Base-by-base conservation (phyloP, 1,139 yeast species). In the Meyerozyma guilliermondii region DNA sequence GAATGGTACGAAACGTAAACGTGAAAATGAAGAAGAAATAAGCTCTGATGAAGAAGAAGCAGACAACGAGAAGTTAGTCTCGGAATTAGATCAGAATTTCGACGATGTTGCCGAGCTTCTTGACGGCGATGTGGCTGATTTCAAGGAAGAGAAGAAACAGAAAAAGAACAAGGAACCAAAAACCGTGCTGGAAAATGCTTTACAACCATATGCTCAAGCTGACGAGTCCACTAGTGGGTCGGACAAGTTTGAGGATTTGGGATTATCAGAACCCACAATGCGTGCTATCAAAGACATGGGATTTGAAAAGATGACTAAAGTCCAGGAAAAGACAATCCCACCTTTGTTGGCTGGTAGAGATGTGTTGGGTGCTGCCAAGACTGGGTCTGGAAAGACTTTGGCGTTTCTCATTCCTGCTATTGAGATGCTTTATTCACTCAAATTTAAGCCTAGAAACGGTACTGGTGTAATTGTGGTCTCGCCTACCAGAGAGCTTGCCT, bases 331-430 rank as follows among this genome's bases (percentile, higher is more conserved):
- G 63, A 88, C 98, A 13, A 91, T 91, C 45, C 98, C 98, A 7
- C 97, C 98, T 13, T 72, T 92, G 50, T 71, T 91, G 53, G 96
- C 98, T 0, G 98, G 98, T 36, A 80, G 91, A 55, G 98, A 91
- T 66, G 97, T 91, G 22, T 76, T 91, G 44, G 98, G 97, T 52
- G 97, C 98, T 41, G 98, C 98, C 43, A 91, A 92, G 68, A 92
- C 98, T 1, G 98, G 98, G 39, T 89, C 97, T 1, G 98, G 98
- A 62, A 92, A 92, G 68, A 92, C 98, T 1, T 73, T 94, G 50
- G 98, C 99, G 5, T 92, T 94, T 57, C 73, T 94, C 55, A 76
- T 92, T 46, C 99, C 99, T 9, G 97, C 98, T 37, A 83, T 94
- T 49, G 98, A 92, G 67, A 71, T 89, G 69, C 73, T 92, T 45